phyloP scores from a whole-genome alignment of 2,329 filamentous ascomycete species.

The Penicillium sp. region DNA sequence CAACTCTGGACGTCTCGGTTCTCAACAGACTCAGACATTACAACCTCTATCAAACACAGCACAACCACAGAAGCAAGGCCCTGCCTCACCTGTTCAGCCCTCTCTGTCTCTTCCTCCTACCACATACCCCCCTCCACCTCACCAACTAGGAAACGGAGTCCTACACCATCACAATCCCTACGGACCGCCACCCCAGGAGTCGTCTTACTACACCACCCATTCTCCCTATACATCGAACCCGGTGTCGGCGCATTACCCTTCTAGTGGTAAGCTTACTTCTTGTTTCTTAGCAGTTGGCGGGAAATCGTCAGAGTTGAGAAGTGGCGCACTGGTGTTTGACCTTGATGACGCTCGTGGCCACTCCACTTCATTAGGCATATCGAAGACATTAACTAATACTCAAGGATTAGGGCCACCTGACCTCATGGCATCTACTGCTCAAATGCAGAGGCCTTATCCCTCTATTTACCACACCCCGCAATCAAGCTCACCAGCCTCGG shows the following conservation, averaged over 20 bases:
- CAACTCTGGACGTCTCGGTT: constrained; percentile 24
- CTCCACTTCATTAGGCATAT: constrained; percentile 43
- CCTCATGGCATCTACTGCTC: constrained; percentile 56
- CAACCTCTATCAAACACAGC: constrained; percentile 25
- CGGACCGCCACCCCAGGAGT: constrained; percentile 56
- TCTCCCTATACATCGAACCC: constrained; percentile 75
- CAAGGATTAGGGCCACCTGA: constrained; percentile 60
- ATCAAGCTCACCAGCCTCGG: constrained; percentile 86
- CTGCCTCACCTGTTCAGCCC: constrained; percentile 56
- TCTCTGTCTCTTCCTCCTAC: constrained; percentile 29
- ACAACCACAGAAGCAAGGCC: constrained; percentile 29
- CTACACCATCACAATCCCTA: constrained; percentile 53
- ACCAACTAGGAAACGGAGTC: constrained; percentile 33
- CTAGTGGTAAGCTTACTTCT: constrained; percentile 59
- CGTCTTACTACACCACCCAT: constrained; percentile 67
- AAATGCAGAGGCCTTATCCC: constrained; percentile 66
- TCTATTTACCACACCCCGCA: constrained; percentile 93
- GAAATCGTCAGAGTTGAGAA: not conserved
- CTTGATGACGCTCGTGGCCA: not conserved
- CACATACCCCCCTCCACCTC: constrained; percentile 26
- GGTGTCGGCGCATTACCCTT: constrained; percentile 73
- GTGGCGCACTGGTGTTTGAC: not conserved
- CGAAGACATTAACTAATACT: constrained; percentile 46
- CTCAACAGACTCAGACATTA: constrained; percentile 26
- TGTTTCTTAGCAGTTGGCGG: constrained; percentile 39